These are phyloP conservation scores for California macrophylla DNA, from an alignment of 441 rosid genomes.

Conservation along the genomic window DNA sequence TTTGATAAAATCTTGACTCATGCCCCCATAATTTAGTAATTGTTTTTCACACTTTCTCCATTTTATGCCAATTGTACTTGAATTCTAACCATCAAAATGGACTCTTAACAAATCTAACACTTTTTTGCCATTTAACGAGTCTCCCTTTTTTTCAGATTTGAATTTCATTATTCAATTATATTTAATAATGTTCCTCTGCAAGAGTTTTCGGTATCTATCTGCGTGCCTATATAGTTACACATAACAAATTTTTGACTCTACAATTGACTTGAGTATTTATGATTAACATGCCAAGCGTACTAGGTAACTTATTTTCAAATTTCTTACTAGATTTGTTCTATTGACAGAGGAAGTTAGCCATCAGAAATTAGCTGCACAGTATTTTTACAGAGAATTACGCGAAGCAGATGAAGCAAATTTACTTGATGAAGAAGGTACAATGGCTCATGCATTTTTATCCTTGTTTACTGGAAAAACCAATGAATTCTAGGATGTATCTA, in stretches of 20 bases:
- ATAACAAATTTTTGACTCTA: neutral
- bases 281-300: neutral
- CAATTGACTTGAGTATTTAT: neutral
- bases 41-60: neutral
- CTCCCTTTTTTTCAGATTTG: no score
- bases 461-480: neutral
- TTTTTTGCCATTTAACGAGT: no score
- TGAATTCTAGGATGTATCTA: neutral
- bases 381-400: slow-evolving; percentile 33
- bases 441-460: neutral
- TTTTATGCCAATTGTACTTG: neutral
- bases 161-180: no score
- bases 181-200: no score
- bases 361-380: slow-evolving; percentile 32
- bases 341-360: slow-evolving; percentile 36
- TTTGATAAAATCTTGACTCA: neutral
- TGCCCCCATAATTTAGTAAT: neutral
- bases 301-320: neutral
- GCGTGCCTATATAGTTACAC: neutral
- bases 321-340: neutral
- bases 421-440: slow-evolving; percentile 54
- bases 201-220: neutral
- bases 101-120: no score
- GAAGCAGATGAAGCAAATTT: slow-evolving; percentile 59
- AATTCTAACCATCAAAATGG: no score